A percentile compares a stretch with the other conserved stretches of the same genome.
Conservation (phyloP, 2,329 filamentous ascomycete genomes). For the Ophiostoma ips region DNA sequence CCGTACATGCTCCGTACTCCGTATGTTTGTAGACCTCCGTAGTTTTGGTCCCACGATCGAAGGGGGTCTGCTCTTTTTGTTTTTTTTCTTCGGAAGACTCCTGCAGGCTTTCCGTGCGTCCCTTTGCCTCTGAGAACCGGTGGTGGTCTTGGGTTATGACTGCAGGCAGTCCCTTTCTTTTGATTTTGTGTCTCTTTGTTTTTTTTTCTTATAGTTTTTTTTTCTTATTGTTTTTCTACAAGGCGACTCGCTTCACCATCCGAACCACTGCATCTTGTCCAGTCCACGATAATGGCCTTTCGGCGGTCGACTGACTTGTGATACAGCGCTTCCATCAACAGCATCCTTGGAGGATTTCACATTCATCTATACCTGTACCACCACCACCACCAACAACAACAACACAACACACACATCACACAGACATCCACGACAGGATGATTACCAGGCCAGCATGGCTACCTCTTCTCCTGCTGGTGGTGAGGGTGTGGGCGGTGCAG, state of each 20-base stretch:
- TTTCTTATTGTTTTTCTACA: constrained; percentile 8
- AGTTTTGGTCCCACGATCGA: too few relatives aligned
- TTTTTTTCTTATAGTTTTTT: constrained; percentile 13
- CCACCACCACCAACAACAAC: neutral
- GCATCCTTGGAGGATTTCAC: too few relatives aligned
- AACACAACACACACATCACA: neutral
- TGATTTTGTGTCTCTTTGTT: constrained; percentile 13
- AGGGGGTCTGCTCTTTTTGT: too few relatives aligned
- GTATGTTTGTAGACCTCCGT: too few relatives aligned
- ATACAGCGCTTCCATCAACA: too few relatives aligned
- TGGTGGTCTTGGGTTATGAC: neutral
- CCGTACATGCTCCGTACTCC: too few relatives aligned
- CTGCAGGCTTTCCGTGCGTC: neutral
- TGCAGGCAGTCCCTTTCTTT: constrained; percentile 9
- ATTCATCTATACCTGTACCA: neutral
- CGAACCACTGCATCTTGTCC: too few relatives aligned
- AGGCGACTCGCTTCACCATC: neutral
- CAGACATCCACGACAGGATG: neutral
- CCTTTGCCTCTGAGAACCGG: neutral
- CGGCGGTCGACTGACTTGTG: too few relatives aligned
- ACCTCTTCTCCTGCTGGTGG: neutral
- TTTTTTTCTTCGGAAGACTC: neutral
- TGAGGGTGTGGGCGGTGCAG: neutral
- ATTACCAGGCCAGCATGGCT: neutral
- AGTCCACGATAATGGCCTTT: neutral